Evolutionary conservation across 2,329 filamentous ascomycete species (phyloP), one percentile per base, ranked within the genome.

Genomic region (Achaetomium macrosporum): DNA sequence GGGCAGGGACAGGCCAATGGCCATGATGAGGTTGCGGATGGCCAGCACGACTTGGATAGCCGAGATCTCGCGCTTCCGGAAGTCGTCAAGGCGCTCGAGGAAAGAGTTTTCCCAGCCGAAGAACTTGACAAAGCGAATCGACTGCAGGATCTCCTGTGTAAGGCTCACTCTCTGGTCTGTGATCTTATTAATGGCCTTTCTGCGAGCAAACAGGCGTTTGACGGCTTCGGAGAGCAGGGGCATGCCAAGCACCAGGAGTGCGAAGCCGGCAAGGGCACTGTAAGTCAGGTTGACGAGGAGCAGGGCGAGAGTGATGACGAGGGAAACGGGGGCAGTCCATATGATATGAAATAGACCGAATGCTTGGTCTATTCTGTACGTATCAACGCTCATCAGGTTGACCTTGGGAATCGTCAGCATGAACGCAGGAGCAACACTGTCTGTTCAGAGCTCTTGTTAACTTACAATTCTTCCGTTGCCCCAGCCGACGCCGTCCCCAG

Each of bases 91-190:
- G 13, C 90, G 83, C 47, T 83, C 77, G 12, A 96, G 73, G 65
- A 97, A 96, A 33, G 88, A 87, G 53, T 80, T 85, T 67, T 97
- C 92, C 92, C 92, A 97, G 8, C 90, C 91, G 66, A 96, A 97
- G 68, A 83, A 96, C 68, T 97, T 97, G 71, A 97, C 92, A 64
- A 97, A 96, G 25, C 91, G 82, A 20, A 96, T 91, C 0, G 90
- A 88, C 61, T 90, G 86, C 13, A 97, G 65, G 47, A 97, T 95
- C 66, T 97, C 92, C 66, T 96, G 91, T 0, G 90, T 96, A 33
- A 97, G 74, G 48, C 87, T 87, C 8, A 97, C 91, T 57, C 92
- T 83, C 70, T 95, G 88, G 66, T 97, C 92, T 2, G 92, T 97
- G 55, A 96, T 82, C 64, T 90, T 91, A 76, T 96, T 97, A 74